Evolutionary conservation across 495 filamentous ascomycete species (phyloP), one percentile per base, ranked within the genome.

Genomic region (Alectoria sarmentosa): DNA sequence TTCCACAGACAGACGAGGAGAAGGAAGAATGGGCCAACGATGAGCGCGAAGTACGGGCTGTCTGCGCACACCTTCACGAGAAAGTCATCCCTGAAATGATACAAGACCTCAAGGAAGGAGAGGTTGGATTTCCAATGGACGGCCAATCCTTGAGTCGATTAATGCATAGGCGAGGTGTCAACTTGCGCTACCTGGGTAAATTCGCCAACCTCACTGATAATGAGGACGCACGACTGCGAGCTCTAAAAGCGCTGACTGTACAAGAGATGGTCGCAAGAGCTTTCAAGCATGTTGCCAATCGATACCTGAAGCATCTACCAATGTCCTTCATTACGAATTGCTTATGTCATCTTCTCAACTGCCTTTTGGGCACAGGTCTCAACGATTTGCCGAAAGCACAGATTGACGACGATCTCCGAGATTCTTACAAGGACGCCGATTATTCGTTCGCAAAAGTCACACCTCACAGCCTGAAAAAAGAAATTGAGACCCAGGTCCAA

Each of bases 91-190:
- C 91, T 32, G 80, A 83, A 44, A 73, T 91, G 55, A 79, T 96
- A 60, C 83, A 86, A 69, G 92, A 98, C 67, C 84, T 98, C 55
- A 88, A 89, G 72, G 90, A 96, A 69, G 90, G 91, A 14, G 95
- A 99, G 66, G 86, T 96, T 58, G 91, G 92, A 66, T 97, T 96
- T 80, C 95, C 95, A 44, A 96, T 98, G 91, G 95, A 99, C 71
- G 95, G 95, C 48, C 84, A 89, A 69, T 96, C 92, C 32, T 80
- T 99, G 63, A 90, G 86, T 66, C 84, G 86, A 67, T 83, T 96
- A 49, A 83, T 99, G 78, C 95, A 99, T 78, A 96, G 96, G 77
- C 91, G 95, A 41, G 95, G 95, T 74, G 90, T 99, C 78, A 99
- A 98, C 79, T 83, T 96, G 67, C 87, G 95, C 71, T 99, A 99